Conservation (phyloP, 2,329 filamentous ascomycete species). For the Dothistroma septosporum region DNA sequence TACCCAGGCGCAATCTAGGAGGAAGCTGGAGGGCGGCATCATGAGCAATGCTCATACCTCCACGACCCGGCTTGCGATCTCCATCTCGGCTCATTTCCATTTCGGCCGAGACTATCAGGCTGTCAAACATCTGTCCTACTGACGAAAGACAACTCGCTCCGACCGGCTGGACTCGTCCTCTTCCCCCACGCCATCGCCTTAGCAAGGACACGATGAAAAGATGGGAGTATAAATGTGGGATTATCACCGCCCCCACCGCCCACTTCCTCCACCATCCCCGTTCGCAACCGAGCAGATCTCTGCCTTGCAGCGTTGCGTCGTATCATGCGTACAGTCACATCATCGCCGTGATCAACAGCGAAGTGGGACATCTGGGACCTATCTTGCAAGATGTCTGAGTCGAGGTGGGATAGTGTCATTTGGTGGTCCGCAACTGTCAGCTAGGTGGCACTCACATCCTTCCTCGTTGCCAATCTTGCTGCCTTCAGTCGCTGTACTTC, state of each 20-base stretch:
- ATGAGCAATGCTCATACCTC: not conserved
- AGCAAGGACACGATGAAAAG: not conserved
- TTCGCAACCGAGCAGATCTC: not conserved
- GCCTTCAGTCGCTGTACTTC: not conserved
- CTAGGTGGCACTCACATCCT: not conserved
- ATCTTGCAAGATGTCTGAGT: not conserved
- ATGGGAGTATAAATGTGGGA: not conserved
- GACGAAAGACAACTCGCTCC: no score
- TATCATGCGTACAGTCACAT: not conserved
- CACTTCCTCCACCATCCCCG: not conserved
- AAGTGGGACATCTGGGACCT: not conserved
- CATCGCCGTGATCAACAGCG: not conserved
- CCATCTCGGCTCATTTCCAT: no score
- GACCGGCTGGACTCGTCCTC: not conserved
- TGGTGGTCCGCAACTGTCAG: not conserved
- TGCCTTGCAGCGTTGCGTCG: not conserved
- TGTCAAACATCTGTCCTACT: no score
- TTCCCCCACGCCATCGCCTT: not conserved
- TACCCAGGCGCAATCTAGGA: not conserved
- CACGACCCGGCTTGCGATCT: no score
- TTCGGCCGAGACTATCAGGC: no score
- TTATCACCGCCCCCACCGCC: not conserved
- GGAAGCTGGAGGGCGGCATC: not conserved
- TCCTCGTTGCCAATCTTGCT: not conserved
- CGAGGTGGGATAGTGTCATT: not conserved